Base-by-base conservation (phyloP, 768 basidiomycete genomes). In the Mycena vitilis region DNA sequence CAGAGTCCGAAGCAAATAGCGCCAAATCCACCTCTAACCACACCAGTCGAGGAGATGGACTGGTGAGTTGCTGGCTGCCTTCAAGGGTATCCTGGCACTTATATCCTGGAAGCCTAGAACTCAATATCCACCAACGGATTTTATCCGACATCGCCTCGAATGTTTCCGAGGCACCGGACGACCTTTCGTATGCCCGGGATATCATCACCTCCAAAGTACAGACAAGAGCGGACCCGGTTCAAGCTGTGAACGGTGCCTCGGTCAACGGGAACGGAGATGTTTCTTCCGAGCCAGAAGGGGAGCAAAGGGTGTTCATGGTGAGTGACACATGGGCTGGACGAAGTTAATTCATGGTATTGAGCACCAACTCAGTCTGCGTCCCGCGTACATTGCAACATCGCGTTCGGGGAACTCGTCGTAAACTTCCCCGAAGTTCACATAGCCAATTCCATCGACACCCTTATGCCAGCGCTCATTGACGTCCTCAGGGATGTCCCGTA, bases 91-190 rank as follows among this genome's bases (percentile, higher is more conserved):
- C n/a, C 58, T 15, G 56, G 45, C 60, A 63, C 49, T 58, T 15
- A 65, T 34, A 37, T 34, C 22, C 18, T 58, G 30, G 20, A 70
- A 95, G 93, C 76, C 81, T 95, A 20, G 94, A 95, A 76, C 78
- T 95, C 23, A 90, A 93, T 76, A 89, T 94, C 60, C 90, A 89
- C 68, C 92, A 93, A 72, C 85, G 85, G 65, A 91, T 95, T 67
- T 78, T 95, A 23, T 86, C 89, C 30, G 93, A 95, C 79, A 85
- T 95, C 63, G 92, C 91, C 6, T 81, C 82, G 22, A 88, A 85
- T 72, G 80, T 86, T 60, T 83, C 85, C 20, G 82, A 85, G 38
- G 79, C 81, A 25, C 80, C 83, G 63, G 86, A 86, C 23, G 83
- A 85, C 71, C 72, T 85, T 11, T 72, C 80, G 20, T 81, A 83